phyloP scores from a whole-genome alignment of 2,329 filamentous ascomycete species.

The Neoarthrinium moseri region DNA sequence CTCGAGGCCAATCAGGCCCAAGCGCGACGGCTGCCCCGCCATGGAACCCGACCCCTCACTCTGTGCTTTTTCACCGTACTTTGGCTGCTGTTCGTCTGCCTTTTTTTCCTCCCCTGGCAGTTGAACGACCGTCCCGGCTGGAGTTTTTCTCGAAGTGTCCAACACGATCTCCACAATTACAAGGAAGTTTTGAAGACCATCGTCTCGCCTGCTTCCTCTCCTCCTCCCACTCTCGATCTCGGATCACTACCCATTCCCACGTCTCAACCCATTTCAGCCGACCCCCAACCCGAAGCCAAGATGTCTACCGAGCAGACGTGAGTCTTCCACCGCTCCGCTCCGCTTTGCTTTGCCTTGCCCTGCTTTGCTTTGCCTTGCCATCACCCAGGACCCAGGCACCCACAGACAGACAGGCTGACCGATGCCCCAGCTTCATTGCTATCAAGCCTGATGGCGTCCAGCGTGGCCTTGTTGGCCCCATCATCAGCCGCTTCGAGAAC shows the following conservation, averaged over 20 bases:
- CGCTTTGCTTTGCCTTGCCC: too few species aligned
- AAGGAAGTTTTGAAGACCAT: slow-evolving; percentile 20
- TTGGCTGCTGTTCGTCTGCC: slow-evolving; percentile 26
- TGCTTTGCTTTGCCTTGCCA: too few species aligned
- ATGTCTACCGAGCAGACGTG: slow-evolving; percentile 32
- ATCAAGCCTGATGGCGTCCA: slow-evolving; percentile 99
- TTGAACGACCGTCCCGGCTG: slow-evolving; percentile 22
- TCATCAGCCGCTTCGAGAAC: slow-evolving; percentile 97
- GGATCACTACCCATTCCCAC: slow-evolving; percentile 8
- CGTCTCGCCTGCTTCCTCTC: slow-evolving; percentile 13
- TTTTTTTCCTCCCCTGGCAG: slow-evolving; percentile 28
- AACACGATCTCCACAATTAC: slow-evolving; percentile 21
- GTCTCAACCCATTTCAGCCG: slow-evolving; percentile 12
- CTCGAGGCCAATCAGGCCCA: slow-evolving; percentile 8
- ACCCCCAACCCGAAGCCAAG: slow-evolving; percentile 19
- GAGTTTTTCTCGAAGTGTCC: slow-evolving; percentile 23
- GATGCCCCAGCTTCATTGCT: slow-evolving; percentile 83
- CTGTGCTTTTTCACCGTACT: slow-evolving; percentile 27
- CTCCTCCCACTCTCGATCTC: slow-evolving; percentile 1
- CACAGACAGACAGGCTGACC: slow-evolving; percentile 47
- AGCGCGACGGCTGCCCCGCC: slow-evolving; percentile 19
- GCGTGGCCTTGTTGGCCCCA: slow-evolving; percentile 97
- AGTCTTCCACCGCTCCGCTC: slow-evolving; percentile 16
- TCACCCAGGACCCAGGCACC: too few species aligned
- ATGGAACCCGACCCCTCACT: slow-evolving; percentile 25